Evolutionary conservation across 768 basidiomycete species (phyloP).

Genomic region (Boletus edulis): DNA sequence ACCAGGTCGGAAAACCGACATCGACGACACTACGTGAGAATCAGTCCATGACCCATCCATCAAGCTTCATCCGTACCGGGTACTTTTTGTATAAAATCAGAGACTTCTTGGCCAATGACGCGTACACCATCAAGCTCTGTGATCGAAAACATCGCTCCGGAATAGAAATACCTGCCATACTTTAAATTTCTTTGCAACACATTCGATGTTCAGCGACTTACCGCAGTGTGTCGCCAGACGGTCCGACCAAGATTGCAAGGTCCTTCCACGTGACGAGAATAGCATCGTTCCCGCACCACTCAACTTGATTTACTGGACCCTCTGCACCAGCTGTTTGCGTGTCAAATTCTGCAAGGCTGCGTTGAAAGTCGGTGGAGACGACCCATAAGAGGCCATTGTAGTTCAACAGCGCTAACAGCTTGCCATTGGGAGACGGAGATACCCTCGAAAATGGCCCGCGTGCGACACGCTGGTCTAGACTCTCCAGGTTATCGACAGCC

Average conservation of each 20-base stretch:
- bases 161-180: conserved; percentile 69
- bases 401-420: conserved; percentile 83
- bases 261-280: conserved; percentile 83
- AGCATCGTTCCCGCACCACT: conserved; percentile 97
- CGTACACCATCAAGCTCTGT: conserved; percentile 90
- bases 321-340: conserved; percentile 56
- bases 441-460: conserved; percentile 89
- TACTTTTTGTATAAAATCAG: conserved; percentile 92
- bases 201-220: conserved; percentile 37
- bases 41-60: background rate
- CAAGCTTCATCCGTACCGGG: conserved; percentile 53
- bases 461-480: conserved; percentile 81
- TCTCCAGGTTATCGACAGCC: conserved; percentile 86
- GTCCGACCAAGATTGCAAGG: conserved; percentile 83
- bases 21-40: conserved; percentile 57
- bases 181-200: conserved; percentile 6
- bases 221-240: conserved; percentile 84
- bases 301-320: conserved; percentile 65
- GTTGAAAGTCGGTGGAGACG: conserved; percentile 91
- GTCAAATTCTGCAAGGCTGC: conserved; percentile 85
- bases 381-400: conserved; percentile 78
- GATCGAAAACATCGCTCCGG: conserved; percentile 70
- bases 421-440: conserved; percentile 90
- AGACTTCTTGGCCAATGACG: conserved; percentile 73
- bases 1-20: conserved; percentile 88